Percentiles rank a stretch among this genome's conserved stretches.
phyloP scores from a whole-genome alignment of 2,329 filamentous ascomycete species.

The Cordyceps pruinosa region DNA sequence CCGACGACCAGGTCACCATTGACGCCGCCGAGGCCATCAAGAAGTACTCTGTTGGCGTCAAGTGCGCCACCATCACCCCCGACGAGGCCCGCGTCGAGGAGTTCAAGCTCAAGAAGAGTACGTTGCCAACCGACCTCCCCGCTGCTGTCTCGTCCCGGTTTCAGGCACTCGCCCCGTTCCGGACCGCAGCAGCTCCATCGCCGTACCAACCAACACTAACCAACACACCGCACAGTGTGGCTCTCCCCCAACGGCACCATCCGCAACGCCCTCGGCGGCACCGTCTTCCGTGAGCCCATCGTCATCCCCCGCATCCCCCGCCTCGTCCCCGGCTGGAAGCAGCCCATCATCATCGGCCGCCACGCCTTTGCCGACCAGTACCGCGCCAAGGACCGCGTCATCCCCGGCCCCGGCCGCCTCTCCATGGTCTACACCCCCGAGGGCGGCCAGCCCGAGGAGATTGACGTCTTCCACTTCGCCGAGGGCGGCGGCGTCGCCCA shows the following conservation, averaged over 20 bases:
- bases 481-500: conserved; percentile 81
- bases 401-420: conserved; percentile 76
- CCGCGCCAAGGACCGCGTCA: conserved; percentile 86
- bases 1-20: conserved; percentile 89
- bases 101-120: conserved; percentile 97
- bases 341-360: conserved; percentile 97
- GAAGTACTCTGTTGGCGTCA: conserved; percentile 98
- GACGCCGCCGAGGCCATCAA: conserved; percentile 96
- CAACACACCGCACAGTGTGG: conserved; percentile 64
- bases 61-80: conserved; percentile 98
- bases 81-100: conserved; percentile 95
- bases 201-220: conserved; percentile 2
- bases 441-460: conserved; percentile 71
- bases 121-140: conserved; percentile 27
- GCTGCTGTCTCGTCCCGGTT: conserved; percentile 1
- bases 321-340: conserved; percentile 94
- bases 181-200: not conserved
- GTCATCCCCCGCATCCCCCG: conserved; percentile 90
- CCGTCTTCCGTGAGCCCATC: conserved; percentile 98
- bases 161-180: not conserved
- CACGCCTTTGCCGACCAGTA: conserved; percentile 99
- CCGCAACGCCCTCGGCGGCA: conserved; percentile 73
- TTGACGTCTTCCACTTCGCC: conserved; percentile 88
- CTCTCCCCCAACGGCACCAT: conserved; percentile 92
- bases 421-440: conserved; percentile 92